Evolutionary conservation across 2,329 filamentous ascomycete genomes (phyloP).

Genomic region (Acarospora socialis): DNA sequence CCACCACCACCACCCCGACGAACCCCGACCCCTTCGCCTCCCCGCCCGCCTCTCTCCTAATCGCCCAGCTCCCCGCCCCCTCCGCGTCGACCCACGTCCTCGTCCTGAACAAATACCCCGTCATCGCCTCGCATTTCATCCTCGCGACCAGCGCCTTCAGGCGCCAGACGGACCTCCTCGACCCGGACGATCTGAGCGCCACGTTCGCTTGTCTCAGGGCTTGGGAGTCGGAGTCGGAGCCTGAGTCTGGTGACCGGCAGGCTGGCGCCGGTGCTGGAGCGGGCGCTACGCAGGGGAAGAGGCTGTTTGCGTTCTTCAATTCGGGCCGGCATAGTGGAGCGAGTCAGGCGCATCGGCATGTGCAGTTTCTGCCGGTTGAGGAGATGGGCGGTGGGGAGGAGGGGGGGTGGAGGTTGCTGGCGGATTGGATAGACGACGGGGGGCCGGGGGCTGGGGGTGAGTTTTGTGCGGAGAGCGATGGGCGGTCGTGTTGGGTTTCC

Average conservation of each 20-base stretch:
- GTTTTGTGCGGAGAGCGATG: slow-evolving; percentile 1
- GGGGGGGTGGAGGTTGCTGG: slow-evolving; percentile 34
- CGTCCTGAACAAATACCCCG: slow-evolving; percentile 35
- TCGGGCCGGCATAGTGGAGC: slow-evolving; percentile 34
- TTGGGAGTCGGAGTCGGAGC: slow-evolving; percentile 21
- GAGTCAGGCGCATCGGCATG: slow-evolving; percentile 33
- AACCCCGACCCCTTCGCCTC: slow-evolving; percentile 32
- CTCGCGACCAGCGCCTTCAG: slow-evolving; percentile 31
- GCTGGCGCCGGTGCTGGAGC: no score
- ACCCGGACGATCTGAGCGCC: slow-evolving; percentile 27
- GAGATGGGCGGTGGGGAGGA: slow-evolving; percentile 24
- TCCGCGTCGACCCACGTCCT: slow-evolving; percentile 26
- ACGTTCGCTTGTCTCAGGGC: slow-evolving; percentile 28
- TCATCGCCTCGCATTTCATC: slow-evolving; percentile 36
- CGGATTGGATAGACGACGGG: slow-evolving; percentile 23
- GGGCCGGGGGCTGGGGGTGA: not conserved
- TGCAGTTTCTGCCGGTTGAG: slow-evolving; percentile 34
- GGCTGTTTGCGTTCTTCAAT: slow-evolving; percentile 36
- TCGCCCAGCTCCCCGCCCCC: slow-evolving; percentile 25
- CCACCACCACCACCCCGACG: slow-evolving; percentile 4
- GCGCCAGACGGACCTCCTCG: slow-evolving; percentile 29
- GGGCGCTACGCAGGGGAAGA: slow-evolving; percentile 10
- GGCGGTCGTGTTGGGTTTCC: no score
- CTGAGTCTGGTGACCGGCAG: not conserved
- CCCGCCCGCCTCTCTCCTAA: slow-evolving; percentile 27